Percentiles rank a stretch among this genome's conserved stretches.
Evolutionary conservation across 345 rosid genomes (phyloP).

Genomic region (Aquilaria sinensis): DNA sequence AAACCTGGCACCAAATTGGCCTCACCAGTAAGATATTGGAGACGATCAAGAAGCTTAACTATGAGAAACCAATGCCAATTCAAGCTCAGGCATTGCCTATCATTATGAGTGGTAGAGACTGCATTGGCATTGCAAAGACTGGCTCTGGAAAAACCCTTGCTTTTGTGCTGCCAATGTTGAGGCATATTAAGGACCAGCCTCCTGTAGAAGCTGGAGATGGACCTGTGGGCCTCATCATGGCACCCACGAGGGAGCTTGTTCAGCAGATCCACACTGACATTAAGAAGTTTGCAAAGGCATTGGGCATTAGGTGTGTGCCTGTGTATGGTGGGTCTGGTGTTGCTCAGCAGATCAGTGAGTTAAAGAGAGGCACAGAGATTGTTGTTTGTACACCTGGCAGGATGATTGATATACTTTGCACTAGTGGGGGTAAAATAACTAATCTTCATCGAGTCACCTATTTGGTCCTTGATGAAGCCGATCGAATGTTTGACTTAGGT

Average conservation of each 20-base stretch:
- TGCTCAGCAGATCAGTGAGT: conserved; percentile 95
- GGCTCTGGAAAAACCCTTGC: conserved; percentile 98
- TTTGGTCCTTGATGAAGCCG: conserved; percentile 97
- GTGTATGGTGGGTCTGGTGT: conserved; percentile 98
- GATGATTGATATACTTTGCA: conserved; percentile 96
- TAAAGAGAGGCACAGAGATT: conserved; percentile 92
- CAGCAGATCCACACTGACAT: conserved; percentile 96
- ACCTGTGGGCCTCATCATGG: conserved; percentile 94
- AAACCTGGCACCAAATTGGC: conserved; percentile 97
- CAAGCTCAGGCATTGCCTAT: conserved; percentile 94
- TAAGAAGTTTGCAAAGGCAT: conserved; percentile 65
- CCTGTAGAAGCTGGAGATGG: conserved; percentile 96
- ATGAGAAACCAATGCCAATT: conserved; percentile 92
- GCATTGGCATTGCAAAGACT: conserved; percentile 96
- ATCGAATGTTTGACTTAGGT: conserved; percentile 99
- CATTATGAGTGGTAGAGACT: conserved; percentile 97
- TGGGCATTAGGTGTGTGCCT: conserved; percentile 84
- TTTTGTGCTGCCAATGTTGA: conserved; percentile 94
- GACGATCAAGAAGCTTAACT: conserved; percentile 77
- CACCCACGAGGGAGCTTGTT: conserved; percentile 98
- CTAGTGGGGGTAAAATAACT: conserved; percentile 87
- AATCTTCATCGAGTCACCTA: conserved; percentile 83
- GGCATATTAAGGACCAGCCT: conserved; percentile 98
- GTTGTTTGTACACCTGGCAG: conserved; percentile 98
- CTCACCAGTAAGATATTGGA: conserved; percentile 80